Conservation (phyloP, 2,329 filamentous ascomycete genomes). For the Epichloe baconii region DNA sequence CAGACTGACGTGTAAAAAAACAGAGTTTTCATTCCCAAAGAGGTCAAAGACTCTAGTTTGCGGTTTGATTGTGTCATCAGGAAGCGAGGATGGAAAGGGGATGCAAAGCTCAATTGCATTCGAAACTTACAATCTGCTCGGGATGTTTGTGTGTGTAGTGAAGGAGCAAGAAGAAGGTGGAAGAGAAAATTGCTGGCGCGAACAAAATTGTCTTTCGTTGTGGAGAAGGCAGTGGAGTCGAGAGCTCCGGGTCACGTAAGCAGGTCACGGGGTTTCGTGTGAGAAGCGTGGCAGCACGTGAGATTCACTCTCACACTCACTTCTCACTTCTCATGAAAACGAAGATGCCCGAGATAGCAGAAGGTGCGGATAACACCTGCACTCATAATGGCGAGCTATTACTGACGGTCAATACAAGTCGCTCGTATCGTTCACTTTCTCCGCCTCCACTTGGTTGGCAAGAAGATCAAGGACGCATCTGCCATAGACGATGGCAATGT, state of each 20-base stretch:
- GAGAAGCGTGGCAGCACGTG: slow-evolving; percentile 9
- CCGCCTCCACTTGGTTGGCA: slow-evolving; percentile 70
- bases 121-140: slow-evolving; percentile 8
- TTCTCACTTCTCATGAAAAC: not conserved
- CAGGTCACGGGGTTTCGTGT: slow-evolving; percentile 20
- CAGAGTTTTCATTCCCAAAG: slow-evolving; percentile 61
- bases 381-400: not conserved
- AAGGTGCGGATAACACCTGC: slow-evolving; percentile 27
- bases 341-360: slow-evolving; percentile 50
- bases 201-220: slow-evolving; percentile 14
- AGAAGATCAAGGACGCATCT: slow-evolving; percentile 56
- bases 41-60: slow-evolving; percentile 99
- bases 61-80: slow-evolving; percentile 77
- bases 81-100: slow-evolving; percentile 15
- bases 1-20: slow-evolving; percentile 91
- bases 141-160: not conserved
- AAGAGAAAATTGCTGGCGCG: slow-evolving; percentile 15
- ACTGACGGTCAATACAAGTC: slow-evolving; percentile 32
- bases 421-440: slow-evolving; percentile 80
- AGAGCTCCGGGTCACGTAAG: slow-evolving; percentile 10
- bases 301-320: not conserved
- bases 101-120: slow-evolving; percentile 2
- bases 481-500: slow-evolving; percentile 72
- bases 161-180: slow-evolving; percentile 5
- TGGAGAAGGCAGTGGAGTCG: slow-evolving; percentile 9